Evolutionary conservation across 306 rosid species (phyloP), one percentile per base, ranked within the genome.

Genomic region (Cicer bijugum): DNA sequence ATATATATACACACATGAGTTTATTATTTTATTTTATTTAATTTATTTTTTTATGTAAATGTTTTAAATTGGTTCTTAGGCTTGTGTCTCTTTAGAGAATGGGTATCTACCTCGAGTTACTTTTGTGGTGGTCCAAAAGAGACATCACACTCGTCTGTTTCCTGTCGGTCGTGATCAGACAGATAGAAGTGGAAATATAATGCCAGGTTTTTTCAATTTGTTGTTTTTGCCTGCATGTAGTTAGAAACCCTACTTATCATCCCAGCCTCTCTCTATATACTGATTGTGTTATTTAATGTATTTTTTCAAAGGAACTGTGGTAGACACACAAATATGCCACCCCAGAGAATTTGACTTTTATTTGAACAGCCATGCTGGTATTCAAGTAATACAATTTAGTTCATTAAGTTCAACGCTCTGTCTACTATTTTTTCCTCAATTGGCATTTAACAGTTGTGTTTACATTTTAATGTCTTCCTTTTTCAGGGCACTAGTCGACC

Each of bases 281-380:
- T 79, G 6, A 47, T 4, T 7, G 17, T 8, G 12, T 7, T 42
- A 5, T 5, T 66, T 0, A 28, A 28, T 0, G 14, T 10, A 43
- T 38, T 37, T 35, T 37, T 66, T 56, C 42, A 7, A 51, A 91
- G 99, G 97, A 0, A 94, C 97, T 1, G 96, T 94, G 8, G 97
- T 94, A 0, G 99, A 94, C 16, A 86, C 83, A 0, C 1, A 14
- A 0, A 89, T 89, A 37, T 92, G 97, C 38, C 97, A 92, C 12
- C 95, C 96, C 0, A 76, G 90, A 0, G 95, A 85, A 6, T 84
- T 86, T 28, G 96, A 90, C 63, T 92, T 92, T 56, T 92, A 87
- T 40, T 89, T 92, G 6, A 89, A 92, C 42, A 92, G 97, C 61
- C 98, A 92, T 74, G 91, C 96, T 2, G 98, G 89, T 35, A 90